phyloP scores from a whole-genome alignment of 345 rosid species.

The Luvunga scandens region DNA sequence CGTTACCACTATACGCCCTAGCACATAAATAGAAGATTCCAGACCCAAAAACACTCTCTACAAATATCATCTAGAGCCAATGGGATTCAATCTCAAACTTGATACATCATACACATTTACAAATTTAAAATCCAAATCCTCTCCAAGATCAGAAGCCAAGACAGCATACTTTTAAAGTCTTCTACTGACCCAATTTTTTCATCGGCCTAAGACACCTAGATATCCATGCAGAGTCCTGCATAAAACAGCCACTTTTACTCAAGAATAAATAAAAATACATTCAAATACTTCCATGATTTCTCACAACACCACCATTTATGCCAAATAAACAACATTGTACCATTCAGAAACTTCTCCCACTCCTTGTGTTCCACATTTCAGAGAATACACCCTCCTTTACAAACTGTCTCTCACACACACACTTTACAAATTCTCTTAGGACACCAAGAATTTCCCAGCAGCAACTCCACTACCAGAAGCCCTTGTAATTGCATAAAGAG shows the following conservation, averaged over 20 bases:
- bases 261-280: not conserved
- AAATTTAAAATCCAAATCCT: not conserved
- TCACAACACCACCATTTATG: not conserved
- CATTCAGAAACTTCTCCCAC: not conserved
- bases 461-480: not conserved
- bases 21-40: not conserved
- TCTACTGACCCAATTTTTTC: not conserved
- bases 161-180: not conserved
- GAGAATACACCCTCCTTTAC: not conserved
- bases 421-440: not conserved
- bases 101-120: too few relatives aligned
- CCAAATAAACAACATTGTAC: not conserved
- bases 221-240: not conserved
- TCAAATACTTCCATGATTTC: not conserved
- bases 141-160: not conserved
- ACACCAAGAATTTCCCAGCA: not conserved
- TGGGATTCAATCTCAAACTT: not conserved
- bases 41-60: not conserved
- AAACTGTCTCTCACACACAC: not conserved
- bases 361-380: not conserved
- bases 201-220: not conserved
- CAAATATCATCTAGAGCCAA: not conserved
- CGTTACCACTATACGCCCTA: not conserved
- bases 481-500: not conserved
- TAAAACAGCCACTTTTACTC: not conserved